Evolutionary conservation across 75 land plant genomes (phyloP).

Genomic region (Sequoiadendron giganteum): DNA sequence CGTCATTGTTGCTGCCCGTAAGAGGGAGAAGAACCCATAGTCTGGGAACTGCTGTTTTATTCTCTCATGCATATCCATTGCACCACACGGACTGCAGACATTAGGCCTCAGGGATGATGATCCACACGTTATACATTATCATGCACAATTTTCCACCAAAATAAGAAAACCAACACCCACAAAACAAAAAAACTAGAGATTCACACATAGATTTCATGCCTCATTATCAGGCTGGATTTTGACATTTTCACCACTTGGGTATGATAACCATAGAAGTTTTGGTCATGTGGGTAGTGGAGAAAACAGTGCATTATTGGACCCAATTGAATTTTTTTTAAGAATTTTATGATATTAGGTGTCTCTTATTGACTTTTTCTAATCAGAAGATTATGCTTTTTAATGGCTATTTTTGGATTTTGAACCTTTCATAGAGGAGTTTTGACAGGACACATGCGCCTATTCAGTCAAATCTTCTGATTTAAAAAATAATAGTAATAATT

Average conservation of each 20-base stretch:
- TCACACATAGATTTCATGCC: not conserved
- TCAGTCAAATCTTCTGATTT: not conserved
- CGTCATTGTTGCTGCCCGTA: not conserved
- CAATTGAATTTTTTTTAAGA: not conserved
- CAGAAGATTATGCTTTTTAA: not conserved
- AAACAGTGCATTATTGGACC: not conserved
- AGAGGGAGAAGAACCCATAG: not conserved
- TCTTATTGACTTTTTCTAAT: not conserved
- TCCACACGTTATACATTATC: not conserved
- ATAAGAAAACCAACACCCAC: not conserved
- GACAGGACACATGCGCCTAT: not conserved
- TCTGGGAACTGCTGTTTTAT: conserved; percentile 1
- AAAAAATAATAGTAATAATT: not conserved
- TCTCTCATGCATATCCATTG: conserved; percentile 12
- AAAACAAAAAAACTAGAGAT: not conserved
- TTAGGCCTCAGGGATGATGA: not conserved
- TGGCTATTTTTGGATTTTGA: not conserved
- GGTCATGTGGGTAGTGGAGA: not conserved
- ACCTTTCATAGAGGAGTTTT: not conserved
- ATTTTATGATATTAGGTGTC: not conserved
- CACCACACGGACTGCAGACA: not conserved
- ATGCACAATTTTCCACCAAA: not conserved
- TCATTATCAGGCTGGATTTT: not conserved
- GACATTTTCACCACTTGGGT: not conserved
- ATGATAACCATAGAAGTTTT: not conserved